Base-by-base conservation (phyloP, 2,329 filamentous ascomycete species). In the Alternaria burnsii region DNA sequence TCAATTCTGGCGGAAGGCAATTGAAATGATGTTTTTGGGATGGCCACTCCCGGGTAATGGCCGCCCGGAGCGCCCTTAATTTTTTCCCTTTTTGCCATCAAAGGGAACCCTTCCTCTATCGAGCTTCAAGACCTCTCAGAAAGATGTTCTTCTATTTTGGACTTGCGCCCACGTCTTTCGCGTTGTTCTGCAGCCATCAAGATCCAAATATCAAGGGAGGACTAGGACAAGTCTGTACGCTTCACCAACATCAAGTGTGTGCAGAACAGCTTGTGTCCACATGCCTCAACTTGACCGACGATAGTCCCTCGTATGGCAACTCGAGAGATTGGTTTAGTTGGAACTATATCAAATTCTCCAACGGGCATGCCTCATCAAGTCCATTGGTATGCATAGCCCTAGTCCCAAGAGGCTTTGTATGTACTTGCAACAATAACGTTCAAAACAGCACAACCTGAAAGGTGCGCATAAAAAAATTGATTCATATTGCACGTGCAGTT, bases 1-100 rank as follows among this genome's bases (percentile, higher is more conserved):
- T 71, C 69, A 68, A 71, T 71, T 71, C 69, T 65, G 66, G 66
- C 59, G 55, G 63, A 65, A 62, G 66, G 66, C 66, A 68, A 22
- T 28, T 8, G 8, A 42, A 12, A 20, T 20, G 10, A 18, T 59
- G 8, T 65, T 65, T 65, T 60, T 43, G 8, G 26, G 12, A 16
- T 24, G 12, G 16, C 24, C 12, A 16, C 16, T n/a, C 2, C 16
- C 8, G 2, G 4, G 24, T 14, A 11, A 8, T 30, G 11, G 11
- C 12, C 28, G n/a, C 40, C 14, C 24, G 26, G n/a, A 43, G 11
- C 6, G 8, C 26, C 16, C 12, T 30, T n/a, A n/a, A n/a, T n/a
- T 28, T 12, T 46, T 43, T 7, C 7, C 7, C 5, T 24, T 44
- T 44, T 30, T 6, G 20, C 12, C 20, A 16, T 24, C 20, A 24